Evolutionary conservation across 2,329 filamentous ascomycete species (phyloP).

Genomic region (Rhinocladiella similis): DNA sequence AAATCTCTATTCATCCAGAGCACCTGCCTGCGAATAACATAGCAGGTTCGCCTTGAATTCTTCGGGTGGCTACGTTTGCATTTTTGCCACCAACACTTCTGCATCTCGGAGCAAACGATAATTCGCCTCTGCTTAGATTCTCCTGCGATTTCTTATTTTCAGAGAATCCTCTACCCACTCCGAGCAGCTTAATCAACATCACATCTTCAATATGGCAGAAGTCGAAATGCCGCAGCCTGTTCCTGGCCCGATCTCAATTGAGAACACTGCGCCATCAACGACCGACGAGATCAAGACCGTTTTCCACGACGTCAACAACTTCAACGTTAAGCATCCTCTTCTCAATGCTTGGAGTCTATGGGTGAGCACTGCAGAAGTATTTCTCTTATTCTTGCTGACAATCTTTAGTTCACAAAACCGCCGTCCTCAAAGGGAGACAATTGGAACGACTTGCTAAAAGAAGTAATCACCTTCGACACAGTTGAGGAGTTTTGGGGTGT

Average conservation of each 20-base stretch:
- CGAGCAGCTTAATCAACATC: too few species aligned
- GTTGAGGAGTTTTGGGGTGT: conserved; percentile 99
- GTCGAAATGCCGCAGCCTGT: conserved; percentile 28
- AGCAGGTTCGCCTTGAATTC: too few species aligned
- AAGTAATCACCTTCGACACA: conserved; percentile 97
- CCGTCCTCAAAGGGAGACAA: conserved; percentile 72
- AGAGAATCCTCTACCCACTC: too few species aligned
- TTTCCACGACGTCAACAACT: conserved; percentile 98
- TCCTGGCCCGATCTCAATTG: conserved; percentile 34
- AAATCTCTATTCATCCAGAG: too few species aligned
- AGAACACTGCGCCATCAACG: conserved; percentile 54
- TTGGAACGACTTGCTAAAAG: conserved; percentile 97
- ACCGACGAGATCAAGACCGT: conserved; percentile 75
- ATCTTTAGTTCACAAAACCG: conserved; percentile 30
- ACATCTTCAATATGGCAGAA: conserved; percentile 28
- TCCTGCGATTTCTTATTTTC: neutral
- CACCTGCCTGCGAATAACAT: too few species aligned
- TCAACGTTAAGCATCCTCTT: conserved; percentile 98
- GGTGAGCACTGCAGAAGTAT: conserved; percentile 55
- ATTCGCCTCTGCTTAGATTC: neutral
- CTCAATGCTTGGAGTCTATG: conserved; percentile 98
- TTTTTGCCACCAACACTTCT: too few species aligned
- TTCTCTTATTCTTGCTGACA: conserved; percentile 18
- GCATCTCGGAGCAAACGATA: neutral
- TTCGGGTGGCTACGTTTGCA: too few species aligned